phyloP scores from a whole-genome alignment of 2,329 filamentous ascomycete species.

The Byssothecium circinans region DNA sequence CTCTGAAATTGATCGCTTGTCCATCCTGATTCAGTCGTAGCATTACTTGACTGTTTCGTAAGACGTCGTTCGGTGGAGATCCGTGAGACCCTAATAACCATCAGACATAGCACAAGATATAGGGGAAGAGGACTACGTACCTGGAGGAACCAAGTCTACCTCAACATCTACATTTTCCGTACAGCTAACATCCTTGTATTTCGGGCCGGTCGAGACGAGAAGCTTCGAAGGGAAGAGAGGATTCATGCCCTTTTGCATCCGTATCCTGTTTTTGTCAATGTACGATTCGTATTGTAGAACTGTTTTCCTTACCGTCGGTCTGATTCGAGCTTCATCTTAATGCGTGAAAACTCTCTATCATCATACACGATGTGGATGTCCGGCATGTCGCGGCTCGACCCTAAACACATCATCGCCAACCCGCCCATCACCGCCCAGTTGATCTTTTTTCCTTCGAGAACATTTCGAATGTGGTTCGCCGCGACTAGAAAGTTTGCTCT shows the following conservation, averaged over 20 bases:
- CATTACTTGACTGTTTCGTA: conserved; percentile 29
- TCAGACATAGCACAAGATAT: conserved; percentile 6
- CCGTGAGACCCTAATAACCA: conserved; percentile 23
- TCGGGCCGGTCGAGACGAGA: conserved; percentile 36
- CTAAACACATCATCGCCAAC: conserved; percentile 36
- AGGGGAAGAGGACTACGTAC: conserved; percentile 14
- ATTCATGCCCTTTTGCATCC: conserved; percentile 33
- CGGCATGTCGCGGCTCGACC: conserved; percentile 32
- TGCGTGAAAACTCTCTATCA: conserved; percentile 30
- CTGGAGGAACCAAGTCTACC: conserved; percentile 34
- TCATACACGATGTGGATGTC: conserved; percentile 41
- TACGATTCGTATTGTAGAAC: neutral
- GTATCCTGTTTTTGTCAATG: conserved; percentile 27
- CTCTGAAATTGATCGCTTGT: conserved; percentile 27
- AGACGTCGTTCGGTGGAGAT: conserved; percentile 28
- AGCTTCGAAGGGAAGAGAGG: conserved; percentile 33
- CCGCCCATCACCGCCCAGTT: conserved; percentile 35
- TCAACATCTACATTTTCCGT: conserved; percentile 30
- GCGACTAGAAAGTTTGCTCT: conserved; percentile 33
- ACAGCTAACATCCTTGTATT: conserved; percentile 31
- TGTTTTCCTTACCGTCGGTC: conserved; percentile 27
- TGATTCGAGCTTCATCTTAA: conserved; percentile 30
- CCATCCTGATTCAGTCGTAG: conserved; percentile 27
- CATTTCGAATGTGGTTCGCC: conserved; percentile 25
- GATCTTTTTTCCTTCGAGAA: conserved; percentile 38